phyloP scores from a whole-genome alignment of 1,284 basidiomycete genomes.

The Tranzscheliella williamsii region DNA sequence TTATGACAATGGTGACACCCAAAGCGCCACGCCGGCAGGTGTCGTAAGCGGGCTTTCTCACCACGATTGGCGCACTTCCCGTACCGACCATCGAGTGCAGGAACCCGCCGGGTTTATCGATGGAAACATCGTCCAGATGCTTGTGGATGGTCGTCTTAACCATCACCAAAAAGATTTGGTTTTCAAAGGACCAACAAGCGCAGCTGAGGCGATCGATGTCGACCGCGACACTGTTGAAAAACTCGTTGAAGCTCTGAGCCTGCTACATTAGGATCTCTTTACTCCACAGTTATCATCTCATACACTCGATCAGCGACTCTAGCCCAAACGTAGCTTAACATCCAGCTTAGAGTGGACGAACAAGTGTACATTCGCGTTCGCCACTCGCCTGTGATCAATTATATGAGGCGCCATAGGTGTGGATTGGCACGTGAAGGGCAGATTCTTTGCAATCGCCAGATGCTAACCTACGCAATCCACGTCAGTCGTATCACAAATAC shows the following conservation, averaged over 20 bases:
- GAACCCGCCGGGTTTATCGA: conserved; percentile 45
- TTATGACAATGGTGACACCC: neutral
- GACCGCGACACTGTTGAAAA: neutral
- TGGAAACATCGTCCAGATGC: conserved; percentile 42
- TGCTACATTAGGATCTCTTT: neutral
- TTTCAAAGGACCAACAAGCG: conserved; percentile 7
- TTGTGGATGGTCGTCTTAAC: conserved; percentile 22
- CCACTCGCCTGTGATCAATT: too few species aligned
- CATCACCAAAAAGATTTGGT: conserved; percentile 10
- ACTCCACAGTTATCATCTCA: too few species aligned
- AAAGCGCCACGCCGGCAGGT: conserved; percentile 1
- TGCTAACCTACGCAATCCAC: too few species aligned
- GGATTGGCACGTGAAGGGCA: too few species aligned
- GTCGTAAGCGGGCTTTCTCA: conserved; percentile 34
- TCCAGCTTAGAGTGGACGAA: too few species aligned
- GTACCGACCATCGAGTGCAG: conserved; percentile 56
- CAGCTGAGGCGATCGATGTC: neutral
- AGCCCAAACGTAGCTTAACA: too few species aligned
- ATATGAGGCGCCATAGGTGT: too few species aligned
- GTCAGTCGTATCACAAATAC: too few species aligned
- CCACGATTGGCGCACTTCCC: conserved; percentile 50
- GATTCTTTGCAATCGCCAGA: too few species aligned
- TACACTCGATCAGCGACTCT: too few species aligned
- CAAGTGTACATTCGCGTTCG: too few species aligned
- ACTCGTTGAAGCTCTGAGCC: neutral